Evolutionary conservation across 148 eudicot genomes (phyloP), one percentile per base, ranked within the genome.

Genomic region (Rhododendron williamsianum): DNA sequence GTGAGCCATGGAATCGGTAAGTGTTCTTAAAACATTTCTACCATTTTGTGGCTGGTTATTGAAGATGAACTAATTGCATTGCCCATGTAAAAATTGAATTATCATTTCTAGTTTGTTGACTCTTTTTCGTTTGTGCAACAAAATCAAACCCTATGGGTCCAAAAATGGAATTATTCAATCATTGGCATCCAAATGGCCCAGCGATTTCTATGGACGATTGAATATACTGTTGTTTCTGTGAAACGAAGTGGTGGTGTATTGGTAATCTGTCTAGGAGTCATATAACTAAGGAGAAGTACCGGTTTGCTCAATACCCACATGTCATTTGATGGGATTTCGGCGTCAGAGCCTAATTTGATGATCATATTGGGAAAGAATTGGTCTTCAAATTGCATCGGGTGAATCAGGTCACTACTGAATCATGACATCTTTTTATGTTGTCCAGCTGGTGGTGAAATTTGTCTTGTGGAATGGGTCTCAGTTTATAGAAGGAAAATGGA

Each of bases 1-100:
- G 76, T 49, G 36, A 49, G 90, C 84, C 88, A 86, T 36, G 88
- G 15, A 84, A 84, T 54, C 81, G 92, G 97, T 95, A 82, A 86
- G 91, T 65, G n/a, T 12, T 46, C 3, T 38, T 74, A 36, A n/a
- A 4, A 30, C 18, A 5, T 71, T 13, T 69, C 12, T 69, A 3
- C 16, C 12, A 15, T 33, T 72, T 27, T 72, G 41, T 63, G 43
- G 33, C n/a, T 10, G 71, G 71, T 33, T 35, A n/a, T n/a, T 82
- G 51, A 10, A 33, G 74, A 27, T 69, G 74, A 69, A 69, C 74
- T 27, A 25, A 27, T 69, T 69, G 27, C 36, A 69, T 25, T 69
- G 12, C 74, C 15, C 74, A 69, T 25, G 36, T 69, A 69, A 27
- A 69, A 69, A 27, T 69, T 30, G 71, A 63, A n/a, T 30, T 4